Evolutionary conservation across 1,139 yeast species (phyloP).

Genomic region (Zygotorulaspora mrakii): DNA sequence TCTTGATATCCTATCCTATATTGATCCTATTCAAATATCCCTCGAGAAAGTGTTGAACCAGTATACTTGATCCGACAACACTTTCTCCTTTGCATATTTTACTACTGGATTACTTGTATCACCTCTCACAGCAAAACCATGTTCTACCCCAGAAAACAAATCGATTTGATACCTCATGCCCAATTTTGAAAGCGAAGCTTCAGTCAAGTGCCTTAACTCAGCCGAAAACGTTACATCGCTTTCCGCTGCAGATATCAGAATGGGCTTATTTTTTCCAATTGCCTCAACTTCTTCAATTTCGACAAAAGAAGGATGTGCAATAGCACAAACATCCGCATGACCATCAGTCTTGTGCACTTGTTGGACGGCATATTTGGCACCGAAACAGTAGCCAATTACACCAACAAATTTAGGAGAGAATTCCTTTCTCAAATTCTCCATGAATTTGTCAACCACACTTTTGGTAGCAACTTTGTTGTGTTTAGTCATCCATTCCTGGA

Average conservation of each 20-base stretch:
- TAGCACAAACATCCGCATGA: conserved; percentile 55
- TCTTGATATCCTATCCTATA: neutral
- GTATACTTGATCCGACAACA: conserved; percentile 53
- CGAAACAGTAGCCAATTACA: conserved; percentile 79
- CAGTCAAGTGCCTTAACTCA: conserved; percentile 60
- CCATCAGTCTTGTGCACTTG: conserved; percentile 48
- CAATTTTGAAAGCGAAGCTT: conserved; percentile 49
- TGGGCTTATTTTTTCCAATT: conserved; percentile 48
- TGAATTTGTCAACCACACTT: conserved; percentile 44
- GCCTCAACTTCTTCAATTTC: conserved; percentile 58
- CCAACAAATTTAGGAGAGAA: conserved; percentile 51
- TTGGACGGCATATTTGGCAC: conserved; percentile 65
- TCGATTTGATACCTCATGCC: conserved; percentile 56
- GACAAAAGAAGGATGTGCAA: conserved; percentile 79
- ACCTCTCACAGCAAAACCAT: conserved; percentile 78
- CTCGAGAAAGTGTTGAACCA: conserved; percentile 42
- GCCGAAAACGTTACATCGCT: conserved; percentile 56
- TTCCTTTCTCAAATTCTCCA: conserved; percentile 44
- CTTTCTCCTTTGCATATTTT: conserved; percentile 67
- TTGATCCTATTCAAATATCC: neutral
- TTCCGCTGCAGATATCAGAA: conserved; percentile 71
- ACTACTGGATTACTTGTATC: conserved; percentile 54
- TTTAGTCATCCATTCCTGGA: conserved; percentile 49
- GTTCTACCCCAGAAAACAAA: conserved; percentile 57
- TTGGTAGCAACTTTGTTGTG: conserved; percentile 51